Evolutionary conservation across 805 yeast species (phyloP).

Genomic region (Lipomyces japonicus): DNA sequence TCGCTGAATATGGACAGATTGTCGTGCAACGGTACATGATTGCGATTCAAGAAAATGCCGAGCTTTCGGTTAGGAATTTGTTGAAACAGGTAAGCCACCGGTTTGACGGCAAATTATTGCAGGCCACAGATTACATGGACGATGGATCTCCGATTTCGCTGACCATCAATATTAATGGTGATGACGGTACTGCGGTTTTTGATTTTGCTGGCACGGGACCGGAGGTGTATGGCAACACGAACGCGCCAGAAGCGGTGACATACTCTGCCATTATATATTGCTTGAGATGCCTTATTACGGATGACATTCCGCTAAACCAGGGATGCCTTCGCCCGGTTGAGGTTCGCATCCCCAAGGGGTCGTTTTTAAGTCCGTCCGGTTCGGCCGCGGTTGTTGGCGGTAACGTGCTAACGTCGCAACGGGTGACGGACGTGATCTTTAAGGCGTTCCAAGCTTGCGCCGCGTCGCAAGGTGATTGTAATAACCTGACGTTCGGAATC

Average conservation of each 20-base stretch:
- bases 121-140: conserved; percentile 67
- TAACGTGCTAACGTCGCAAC: conserved; percentile 90
- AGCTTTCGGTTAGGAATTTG: conserved; percentile 59
- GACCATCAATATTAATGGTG: conserved; percentile 48
- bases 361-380: conserved; percentile 66
- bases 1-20: conserved; percentile 57
- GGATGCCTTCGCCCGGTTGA: conserved; percentile 83
- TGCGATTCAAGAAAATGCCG: conserved; percentile 79
- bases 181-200: conserved; percentile 60
- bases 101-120: conserved; percentile 38
- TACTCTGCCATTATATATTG: conserved; percentile 86
- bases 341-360: conserved; percentile 58
- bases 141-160: conserved; percentile 71
- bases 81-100: conserved; percentile 46
- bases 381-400: conserved; percentile 95
- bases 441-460: conserved; percentile 87
- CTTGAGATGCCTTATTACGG: conserved; percentile 75
- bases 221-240: conserved; percentile 84
- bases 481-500: conserved; percentile 87
- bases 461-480: conserved; percentile 94
- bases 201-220: conserved; percentile 84
- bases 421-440: conserved; percentile 84
- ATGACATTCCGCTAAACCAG: conserved; percentile 87
- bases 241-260: conserved; percentile 89
- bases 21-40: conserved; percentile 70